Evolutionary conservation across 345 rosid species (phyloP), one percentile per base, ranked within the genome.

Genomic region (Arabidopsis suecica): DNA sequence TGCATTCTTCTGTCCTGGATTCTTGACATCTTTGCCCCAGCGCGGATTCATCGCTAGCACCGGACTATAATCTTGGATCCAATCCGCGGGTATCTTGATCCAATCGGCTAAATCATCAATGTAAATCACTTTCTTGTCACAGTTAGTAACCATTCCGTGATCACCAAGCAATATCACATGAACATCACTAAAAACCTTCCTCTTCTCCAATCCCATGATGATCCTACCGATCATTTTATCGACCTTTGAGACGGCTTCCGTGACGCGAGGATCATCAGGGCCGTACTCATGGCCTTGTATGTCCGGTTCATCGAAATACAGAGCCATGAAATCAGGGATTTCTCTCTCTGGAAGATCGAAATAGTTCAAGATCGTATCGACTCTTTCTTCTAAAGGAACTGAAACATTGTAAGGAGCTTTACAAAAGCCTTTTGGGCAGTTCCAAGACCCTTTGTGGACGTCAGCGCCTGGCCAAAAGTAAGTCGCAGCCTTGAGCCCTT

Each of bases 401-500:
- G 92, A 88, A 13, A 77, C 81, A 69, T 91, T 86, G 80, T 88
- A 93, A 62, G 66, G 51, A 80, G 72, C 28, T 65, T 74, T 76
- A 64, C 98, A 93, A 16, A 82, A 82, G 0, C 63, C 71, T 69
- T 71, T 63, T 8, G 97, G 96, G 64, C 97, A 91, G 62, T 76
- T 48, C 98, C 98, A 93, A 38, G 88, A 83, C 12, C 93, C 98
- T 57, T 91, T 91, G 58, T 81, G 87, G 22, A 91, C 98, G 81
- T 93, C 98, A 73, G 96, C 80, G n/a, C 97, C 98, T 38, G 98
- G 97, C 98, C 98, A 93, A 61, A 91, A 91, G 72, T 76, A 87
- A 47, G 97, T 86, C 16, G 96, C 86, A 18, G 97, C 98, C 77
- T 75, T 86, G 50, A 87, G 74, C 8, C 97, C 97, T 41, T 91